Evolutionary conservation across 2,329 filamentous ascomycete genomes (phyloP).

Genomic region (Apiospora pterosperma): DNA sequence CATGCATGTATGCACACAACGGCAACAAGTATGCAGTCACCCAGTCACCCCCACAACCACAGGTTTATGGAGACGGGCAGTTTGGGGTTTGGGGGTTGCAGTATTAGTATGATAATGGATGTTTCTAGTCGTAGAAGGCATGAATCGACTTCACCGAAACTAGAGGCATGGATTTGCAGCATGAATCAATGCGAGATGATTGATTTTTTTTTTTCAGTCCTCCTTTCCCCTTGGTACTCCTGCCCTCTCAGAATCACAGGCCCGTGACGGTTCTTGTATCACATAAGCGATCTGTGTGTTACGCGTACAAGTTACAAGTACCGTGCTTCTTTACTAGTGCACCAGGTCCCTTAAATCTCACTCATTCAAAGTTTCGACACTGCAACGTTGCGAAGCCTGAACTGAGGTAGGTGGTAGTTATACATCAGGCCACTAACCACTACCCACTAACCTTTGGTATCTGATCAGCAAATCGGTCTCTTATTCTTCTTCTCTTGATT

Average conservation of each 20-base stretch:
- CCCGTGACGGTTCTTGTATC: neutral
- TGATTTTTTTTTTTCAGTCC: too few species aligned
- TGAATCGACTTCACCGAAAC: neutral
- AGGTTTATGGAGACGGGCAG: too few species aligned
- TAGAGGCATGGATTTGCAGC: neutral
- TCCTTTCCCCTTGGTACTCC: neutral
- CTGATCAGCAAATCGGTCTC: neutral
- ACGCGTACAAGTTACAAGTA: too few species aligned
- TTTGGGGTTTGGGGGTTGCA: neutral
- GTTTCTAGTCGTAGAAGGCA: neutral
- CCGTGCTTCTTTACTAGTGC: neutral
- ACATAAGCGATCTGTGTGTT: neutral
- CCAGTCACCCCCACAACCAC: too few species aligned
- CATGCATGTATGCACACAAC: too few species aligned
- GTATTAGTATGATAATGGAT: too few species aligned
- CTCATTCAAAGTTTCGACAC: too few species aligned
- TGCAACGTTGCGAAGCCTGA: too few species aligned
- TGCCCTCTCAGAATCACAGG: too few species aligned
- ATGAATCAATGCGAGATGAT: neutral
- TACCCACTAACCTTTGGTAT: neutral
- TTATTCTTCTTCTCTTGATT: neutral
- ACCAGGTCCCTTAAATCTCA: neutral
- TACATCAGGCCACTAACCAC: too few species aligned
- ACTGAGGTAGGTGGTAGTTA: too few species aligned
- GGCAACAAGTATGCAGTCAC: too few species aligned